Evolutionary conservation across 2,329 filamentous ascomycete genomes (phyloP).

Genomic region (Blumeria hordei): DNA sequence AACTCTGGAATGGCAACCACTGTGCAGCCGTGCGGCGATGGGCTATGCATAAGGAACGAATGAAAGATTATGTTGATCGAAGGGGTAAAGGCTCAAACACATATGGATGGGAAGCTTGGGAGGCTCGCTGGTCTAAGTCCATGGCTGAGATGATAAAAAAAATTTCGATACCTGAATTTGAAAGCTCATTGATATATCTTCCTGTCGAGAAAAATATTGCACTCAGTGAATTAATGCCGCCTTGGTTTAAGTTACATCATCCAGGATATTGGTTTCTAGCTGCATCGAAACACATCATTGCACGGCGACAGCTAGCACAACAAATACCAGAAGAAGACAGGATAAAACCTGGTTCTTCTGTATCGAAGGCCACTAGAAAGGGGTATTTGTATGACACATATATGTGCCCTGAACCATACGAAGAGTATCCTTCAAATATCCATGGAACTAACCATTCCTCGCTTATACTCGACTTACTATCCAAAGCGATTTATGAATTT

Average conservation of each 20-base stretch:
- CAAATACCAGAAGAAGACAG: conserved; percentile 35
- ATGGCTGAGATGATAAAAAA: conserved; percentile 37
- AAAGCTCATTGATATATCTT: conserved; percentile 23
- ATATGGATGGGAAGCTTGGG: conserved; percentile 90
- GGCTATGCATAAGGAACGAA: conserved; percentile 50
- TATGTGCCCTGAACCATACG: conserved; percentile 37
- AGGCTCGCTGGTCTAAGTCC: conserved; percentile 43
- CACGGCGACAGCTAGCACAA: conserved; percentile 27
- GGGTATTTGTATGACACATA: conserved; percentile 39
- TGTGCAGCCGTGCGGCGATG: conserved; percentile 60
- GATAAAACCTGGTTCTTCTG: conserved; percentile 23
- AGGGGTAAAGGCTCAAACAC: conserved; percentile 66
- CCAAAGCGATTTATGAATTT: conserved; percentile 28
- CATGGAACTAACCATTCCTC: conserved; percentile 28
- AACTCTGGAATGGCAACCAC: conserved; percentile 59
- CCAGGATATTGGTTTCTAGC: conserved; percentile 41
- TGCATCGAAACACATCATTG: conserved; percentile 30
- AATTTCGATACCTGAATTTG: conserved; percentile 25
- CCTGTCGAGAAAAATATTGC: conserved; percentile 30
- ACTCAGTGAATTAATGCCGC: conserved; percentile 30
- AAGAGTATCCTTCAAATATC: conserved; percentile 28
- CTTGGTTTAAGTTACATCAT: conserved; percentile 41
- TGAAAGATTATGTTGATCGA: conserved; percentile 55
- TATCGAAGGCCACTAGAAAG: conserved; percentile 23
- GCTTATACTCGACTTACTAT: conserved; percentile 28